Conservation (phyloP, 129 eudicot genomes). For the Flaveria sonorensis region DNA sequence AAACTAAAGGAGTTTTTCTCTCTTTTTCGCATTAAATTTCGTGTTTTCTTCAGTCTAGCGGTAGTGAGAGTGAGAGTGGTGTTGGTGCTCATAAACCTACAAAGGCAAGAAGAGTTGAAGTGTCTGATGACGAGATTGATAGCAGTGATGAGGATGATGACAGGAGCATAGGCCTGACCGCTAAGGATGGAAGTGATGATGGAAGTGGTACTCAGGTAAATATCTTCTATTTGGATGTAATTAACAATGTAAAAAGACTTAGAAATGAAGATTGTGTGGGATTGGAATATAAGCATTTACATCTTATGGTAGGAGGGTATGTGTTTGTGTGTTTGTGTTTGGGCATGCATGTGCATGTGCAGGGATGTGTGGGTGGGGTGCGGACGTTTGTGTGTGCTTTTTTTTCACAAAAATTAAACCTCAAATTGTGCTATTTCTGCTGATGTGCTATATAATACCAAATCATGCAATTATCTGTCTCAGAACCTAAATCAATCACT, state of each 20-base stretch:
- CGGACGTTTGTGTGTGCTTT: background rate
- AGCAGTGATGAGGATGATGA: constrained; percentile 52
- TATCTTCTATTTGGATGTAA: no score
- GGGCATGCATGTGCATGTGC: background rate
- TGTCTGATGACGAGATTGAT: constrained; percentile 47
- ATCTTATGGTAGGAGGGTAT: background rate
- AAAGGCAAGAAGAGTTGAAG: constrained; percentile 47
- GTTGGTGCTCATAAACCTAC: constrained; percentile 43
- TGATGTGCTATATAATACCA: background rate
- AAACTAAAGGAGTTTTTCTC: background rate
- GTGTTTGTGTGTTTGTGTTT: background rate
- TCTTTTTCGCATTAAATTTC: constrained; percentile 29
- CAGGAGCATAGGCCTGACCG: constrained; percentile 46
- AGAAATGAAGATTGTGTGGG: background rate
- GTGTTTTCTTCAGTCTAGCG: constrained; percentile 54
- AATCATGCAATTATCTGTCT: background rate
- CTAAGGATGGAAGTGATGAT: constrained; percentile 72
- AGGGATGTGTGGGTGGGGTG: background rate
- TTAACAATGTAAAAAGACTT: background rate
- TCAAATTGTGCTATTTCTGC: constrained; percentile 1
- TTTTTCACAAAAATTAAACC: background rate
- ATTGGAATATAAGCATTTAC: constrained; percentile 10
- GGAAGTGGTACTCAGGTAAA: constrained; percentile 71
- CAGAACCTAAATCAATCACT: background rate
- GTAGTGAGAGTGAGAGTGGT: constrained; percentile 72